Percentiles rank a stretch among this genome's conserved stretches.
Evolutionary conservation across 2,329 filamentous ascomycete genomes (phyloP).

Genomic region (Colletotrichum tofieldiae): DNA sequence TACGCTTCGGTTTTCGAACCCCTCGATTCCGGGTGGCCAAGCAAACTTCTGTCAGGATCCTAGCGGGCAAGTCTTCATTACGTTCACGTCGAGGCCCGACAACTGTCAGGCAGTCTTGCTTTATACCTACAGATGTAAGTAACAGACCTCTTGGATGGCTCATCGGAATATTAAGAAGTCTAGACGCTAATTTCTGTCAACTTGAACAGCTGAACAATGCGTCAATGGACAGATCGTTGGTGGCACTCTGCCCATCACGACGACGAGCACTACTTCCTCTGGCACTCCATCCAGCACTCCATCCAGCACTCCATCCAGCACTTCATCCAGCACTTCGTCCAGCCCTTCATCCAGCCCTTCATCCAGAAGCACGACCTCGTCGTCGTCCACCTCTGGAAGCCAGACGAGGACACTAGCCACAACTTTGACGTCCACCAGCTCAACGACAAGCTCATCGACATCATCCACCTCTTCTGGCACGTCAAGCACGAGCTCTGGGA

Average conservation of each 20-base stretch:
- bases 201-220: neutral
- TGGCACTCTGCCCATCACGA: neutral
- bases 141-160: neutral
- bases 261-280: neutral
- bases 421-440: too few species aligned
- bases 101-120: neutral
- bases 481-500: too few species aligned
- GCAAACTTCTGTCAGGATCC: neutral
- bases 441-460: too few species aligned
- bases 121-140: neutral
- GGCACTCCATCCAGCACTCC: too few species aligned
- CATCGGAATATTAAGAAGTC: neutral
- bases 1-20: neutral
- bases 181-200: neutral
- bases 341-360: too few species aligned
- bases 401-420: too few species aligned
- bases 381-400: too few species aligned
- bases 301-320: too few species aligned
- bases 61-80: neutral
- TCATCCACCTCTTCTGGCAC: too few species aligned
- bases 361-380: too few species aligned
- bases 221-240: constrained; percentile 1
- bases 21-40: neutral
- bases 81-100: neutral
- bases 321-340: too few species aligned